phyloP scores from a whole-genome alignment of 345 rosid species.

The Rhizophora mangle region DNA sequence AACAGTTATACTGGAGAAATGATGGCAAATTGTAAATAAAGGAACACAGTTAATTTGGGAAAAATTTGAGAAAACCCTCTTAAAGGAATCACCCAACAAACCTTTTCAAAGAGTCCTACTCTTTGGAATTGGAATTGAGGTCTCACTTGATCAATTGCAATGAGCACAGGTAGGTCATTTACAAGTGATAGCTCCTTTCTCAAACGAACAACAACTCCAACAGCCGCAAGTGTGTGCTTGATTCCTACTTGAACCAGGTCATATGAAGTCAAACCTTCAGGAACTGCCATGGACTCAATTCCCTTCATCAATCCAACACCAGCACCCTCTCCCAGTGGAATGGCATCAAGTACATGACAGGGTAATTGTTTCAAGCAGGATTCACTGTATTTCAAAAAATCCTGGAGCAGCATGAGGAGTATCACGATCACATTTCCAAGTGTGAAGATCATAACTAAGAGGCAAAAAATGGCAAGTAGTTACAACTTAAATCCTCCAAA shows the following conservation, averaged over 20 bases:
- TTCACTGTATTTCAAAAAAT: slow-evolving; percentile 66
- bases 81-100: background rate
- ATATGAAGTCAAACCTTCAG: slow-evolving; percentile 66
- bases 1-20: slow-evolving; percentile 66
- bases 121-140: slow-evolving; percentile 3
- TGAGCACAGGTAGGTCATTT: slow-evolving; percentile 79
- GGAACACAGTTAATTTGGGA: too few relatives aligned
- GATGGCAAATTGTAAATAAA: slow-evolving; percentile 16
- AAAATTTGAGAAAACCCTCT: too few relatives aligned
- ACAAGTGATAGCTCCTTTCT: slow-evolving; percentile 86
- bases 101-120: background rate
- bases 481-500: too few relatives aligned
- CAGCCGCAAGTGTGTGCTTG: slow-evolving; percentile 74
- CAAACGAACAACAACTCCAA: slow-evolving; percentile 71
- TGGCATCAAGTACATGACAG: slow-evolving; percentile 72
- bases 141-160: slow-evolving; percentile 93
- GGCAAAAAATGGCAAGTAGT: background rate
- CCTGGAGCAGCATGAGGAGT: slow-evolving; percentile 38
- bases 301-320: slow-evolving; percentile 90
- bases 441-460: background rate
- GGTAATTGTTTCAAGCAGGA: slow-evolving; percentile 52
- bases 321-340: slow-evolving; percentile 85
- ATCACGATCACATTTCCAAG: background rate
- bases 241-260: slow-evolving; percentile 81
- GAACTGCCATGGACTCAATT: slow-evolving; percentile 52